Conservation (phyloP, 139 green algal species). For the Pseudopediastrum boryanum region DNA sequence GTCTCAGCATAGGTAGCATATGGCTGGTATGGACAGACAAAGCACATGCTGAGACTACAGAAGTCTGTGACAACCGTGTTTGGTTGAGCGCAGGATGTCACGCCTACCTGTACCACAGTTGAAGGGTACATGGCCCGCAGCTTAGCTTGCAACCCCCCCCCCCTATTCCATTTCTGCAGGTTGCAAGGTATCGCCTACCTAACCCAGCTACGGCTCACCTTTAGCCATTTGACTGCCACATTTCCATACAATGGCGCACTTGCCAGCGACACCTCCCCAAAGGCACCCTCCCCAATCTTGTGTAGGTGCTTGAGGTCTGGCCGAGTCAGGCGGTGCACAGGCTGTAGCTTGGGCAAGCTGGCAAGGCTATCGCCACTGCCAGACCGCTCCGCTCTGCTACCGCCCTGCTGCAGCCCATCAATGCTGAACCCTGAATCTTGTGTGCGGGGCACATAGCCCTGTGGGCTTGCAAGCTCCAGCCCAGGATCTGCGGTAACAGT, state of each 20-base stretch:
- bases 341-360: constrained; percentile 43
- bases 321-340: constrained; percentile 46
- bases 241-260: constrained; percentile 69
- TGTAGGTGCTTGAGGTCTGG: constrained; percentile 60
- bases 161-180: neutral
- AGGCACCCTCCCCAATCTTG: constrained; percentile 82
- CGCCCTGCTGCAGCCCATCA: constrained; percentile 8
- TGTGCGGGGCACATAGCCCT: constrained; percentile 25
- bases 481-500: too few species aligned
- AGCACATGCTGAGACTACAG: too few species aligned
- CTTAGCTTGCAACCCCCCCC: neutral
- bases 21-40: too few species aligned
- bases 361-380: constrained; percentile 35
- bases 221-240: constrained; percentile 88
- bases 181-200: neutral
- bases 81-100: too few species aligned
- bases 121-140: neutral
- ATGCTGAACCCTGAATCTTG: constrained; percentile 36
- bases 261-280: constrained; percentile 83
- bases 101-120: neutral
- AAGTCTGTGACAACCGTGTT: too few species aligned
- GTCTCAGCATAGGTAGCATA: neutral
- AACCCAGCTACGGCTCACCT: constrained; percentile 60
- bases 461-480: too few species aligned
- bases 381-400: constrained; percentile 1